A percentile compares a stretch with the other conserved stretches of the same genome.
Evolutionary conservation across 2,329 filamentous ascomycete genomes (phyloP).

Genomic region (Clonostachys byssicola): DNA sequence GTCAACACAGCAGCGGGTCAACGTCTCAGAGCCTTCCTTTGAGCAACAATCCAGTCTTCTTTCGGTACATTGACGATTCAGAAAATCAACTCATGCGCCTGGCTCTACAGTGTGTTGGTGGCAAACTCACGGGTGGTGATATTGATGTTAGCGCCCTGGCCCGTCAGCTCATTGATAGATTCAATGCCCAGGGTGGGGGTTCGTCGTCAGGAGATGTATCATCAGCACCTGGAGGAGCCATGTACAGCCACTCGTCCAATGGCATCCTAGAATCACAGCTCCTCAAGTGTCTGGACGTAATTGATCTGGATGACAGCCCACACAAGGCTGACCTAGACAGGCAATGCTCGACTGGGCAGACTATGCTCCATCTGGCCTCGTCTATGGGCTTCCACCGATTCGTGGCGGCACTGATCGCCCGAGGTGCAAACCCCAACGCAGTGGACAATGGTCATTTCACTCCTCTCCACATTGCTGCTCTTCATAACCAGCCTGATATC

Average conservation of each 20-base stretch:
- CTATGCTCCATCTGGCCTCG: conserved; percentile 76
- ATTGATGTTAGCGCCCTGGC: conserved; percentile 60
- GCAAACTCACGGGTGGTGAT: conserved; percentile 60
- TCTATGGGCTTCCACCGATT: conserved; percentile 72
- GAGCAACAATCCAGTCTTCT: conserved; percentile 42
- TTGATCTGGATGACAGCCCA: conserved; percentile 72
- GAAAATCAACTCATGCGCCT: conserved; percentile 66
- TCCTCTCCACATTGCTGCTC: conserved; percentile 74
- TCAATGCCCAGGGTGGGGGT: conserved; percentile 41
- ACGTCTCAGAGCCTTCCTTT: neutral
- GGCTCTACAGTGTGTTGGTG: conserved; percentile 59
- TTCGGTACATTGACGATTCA: conserved; percentile 72
- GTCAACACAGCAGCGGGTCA: conserved; percentile 38
- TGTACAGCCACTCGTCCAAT: conserved; percentile 29
- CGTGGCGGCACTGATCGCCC: conserved; percentile 70
- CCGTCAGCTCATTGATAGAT: conserved; percentile 49
- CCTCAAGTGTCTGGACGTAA: conserved; percentile 70
- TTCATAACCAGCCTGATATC: conserved; percentile 73
- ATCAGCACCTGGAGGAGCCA: conserved; percentile 37
- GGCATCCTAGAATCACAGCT: conserved; percentile 63
- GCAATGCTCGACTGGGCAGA: conserved; percentile 64
- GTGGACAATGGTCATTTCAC: conserved; percentile 78
- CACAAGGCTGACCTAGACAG: conserved; percentile 65
- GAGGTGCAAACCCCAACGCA: conserved; percentile 72
- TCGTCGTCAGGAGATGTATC: conserved; percentile 3